Percentiles rank a stretch among this genome's conserved stretches.
Evolutionary conservation across 345 rosid genomes (phyloP).

Genomic region (Dimocarpus longan): DNA sequence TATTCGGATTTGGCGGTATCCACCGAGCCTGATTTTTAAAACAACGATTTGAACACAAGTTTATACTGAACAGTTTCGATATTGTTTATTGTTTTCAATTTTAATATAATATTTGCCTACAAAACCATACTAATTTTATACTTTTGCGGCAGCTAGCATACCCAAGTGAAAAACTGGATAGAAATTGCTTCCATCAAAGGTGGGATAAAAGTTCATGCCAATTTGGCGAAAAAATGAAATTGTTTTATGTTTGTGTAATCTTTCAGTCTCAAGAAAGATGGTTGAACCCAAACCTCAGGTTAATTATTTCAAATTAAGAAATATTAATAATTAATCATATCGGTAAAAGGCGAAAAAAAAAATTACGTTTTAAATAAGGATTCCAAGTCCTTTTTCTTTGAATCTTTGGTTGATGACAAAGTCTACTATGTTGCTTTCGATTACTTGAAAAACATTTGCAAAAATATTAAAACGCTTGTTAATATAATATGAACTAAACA

Average conservation of each 20-base stretch:
- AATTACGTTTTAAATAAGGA: not conserved
- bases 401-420: not conserved
- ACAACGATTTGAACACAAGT: no score
- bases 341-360: not conserved
- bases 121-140: no score
- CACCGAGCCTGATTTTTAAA: no score
- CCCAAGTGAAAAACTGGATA: slow-evolving; percentile 58
- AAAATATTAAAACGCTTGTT: no score
- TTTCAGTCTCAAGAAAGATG: not conserved
- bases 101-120: no score
- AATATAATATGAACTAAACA: no score
- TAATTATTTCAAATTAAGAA: not conserved
- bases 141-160: slow-evolving; percentile 36
- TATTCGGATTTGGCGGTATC: no score
- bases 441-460: no score
- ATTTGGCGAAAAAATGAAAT: no score
- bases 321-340: not conserved
- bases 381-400: not conserved
- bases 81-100: no score
- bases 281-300: slow-evolving; percentile 10
- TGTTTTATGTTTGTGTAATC: no score
- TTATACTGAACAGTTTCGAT: no score
- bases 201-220: not conserved
- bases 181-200: not conserved
- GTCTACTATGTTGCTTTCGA: not conserved